Conservation (phyloP, 352 stramenopile genomes). For the Phytopythium aichiense region DNA sequence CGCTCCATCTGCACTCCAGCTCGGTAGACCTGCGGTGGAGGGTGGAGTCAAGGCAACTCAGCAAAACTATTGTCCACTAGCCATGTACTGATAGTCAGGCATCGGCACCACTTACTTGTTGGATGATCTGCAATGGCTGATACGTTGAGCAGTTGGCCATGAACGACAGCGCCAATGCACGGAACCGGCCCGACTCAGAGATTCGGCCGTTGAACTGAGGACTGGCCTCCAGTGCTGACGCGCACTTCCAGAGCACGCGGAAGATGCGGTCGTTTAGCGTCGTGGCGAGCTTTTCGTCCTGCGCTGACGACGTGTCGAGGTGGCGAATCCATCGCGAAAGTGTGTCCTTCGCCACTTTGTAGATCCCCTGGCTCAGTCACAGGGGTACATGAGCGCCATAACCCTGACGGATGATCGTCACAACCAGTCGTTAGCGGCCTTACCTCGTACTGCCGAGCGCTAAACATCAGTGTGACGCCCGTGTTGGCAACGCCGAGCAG, state of each 20-base stretch:
- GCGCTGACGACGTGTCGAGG: conserved; percentile 27
- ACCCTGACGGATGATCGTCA: conserved; percentile 1
- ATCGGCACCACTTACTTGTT: conserved; percentile 33
- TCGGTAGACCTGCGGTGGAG: conserved; percentile 37
- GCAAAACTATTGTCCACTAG: not conserved
- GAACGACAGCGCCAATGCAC: conserved; percentile 48
- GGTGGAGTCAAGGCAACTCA: not conserved
- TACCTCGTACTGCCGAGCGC: conserved; percentile 34
- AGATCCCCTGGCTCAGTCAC: not conserved
- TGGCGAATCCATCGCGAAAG: conserved; percentile 54
- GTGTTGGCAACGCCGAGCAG: conserved; percentile 41
- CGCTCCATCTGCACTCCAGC: conserved; percentile 62
- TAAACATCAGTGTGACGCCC: conserved; percentile 29
- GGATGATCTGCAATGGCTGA: conserved; percentile 47
- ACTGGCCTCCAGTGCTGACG: conserved; percentile 22
- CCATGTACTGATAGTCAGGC: not conserved
- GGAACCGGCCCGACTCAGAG: conserved; percentile 29
- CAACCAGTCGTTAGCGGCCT: not conserved
- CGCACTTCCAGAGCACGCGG: conserved; percentile 69
- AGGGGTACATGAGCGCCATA: not conserved
- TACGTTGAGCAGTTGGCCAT: conserved; percentile 72
- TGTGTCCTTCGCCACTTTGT: conserved; percentile 11
- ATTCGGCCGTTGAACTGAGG: conserved; percentile 11
- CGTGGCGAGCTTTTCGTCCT: conserved; percentile 46
- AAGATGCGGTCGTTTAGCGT: conserved; percentile 70